Evolutionary conservation across 2,329 filamentous ascomycete species (phyloP), one percentile per base, ranked within the genome.

Genomic region (Botrytis fabae): DNA sequence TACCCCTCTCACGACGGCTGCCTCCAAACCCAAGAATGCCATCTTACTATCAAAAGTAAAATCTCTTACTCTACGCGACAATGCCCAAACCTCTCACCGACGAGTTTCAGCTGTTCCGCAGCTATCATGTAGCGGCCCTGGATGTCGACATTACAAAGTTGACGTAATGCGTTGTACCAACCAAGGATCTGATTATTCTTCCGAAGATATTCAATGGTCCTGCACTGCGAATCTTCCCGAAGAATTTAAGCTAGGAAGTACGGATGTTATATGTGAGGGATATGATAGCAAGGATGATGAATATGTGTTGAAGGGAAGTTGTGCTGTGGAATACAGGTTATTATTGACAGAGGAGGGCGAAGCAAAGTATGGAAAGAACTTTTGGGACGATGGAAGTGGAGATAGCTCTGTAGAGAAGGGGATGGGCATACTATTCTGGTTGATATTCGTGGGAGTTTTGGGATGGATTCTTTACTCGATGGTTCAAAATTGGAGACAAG

Each of bases 241-340:
- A 35, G 87, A 90, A 79, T 85, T 92, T 75, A 88, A 88, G 82
- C 89, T 98, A 42, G 95, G 93, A 73, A 87, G 88, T 75, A 98
- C 95, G 18, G 95, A 98, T 75, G 95, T 98, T 72, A 85, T 94
- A 18, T 99, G 96, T 82, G 95, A 99, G 80, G 95, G 96, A 18
- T 98, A 97, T 83, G 85, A 88, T 73, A 86, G 85, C 22, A 83
- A 91, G 0, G 89, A 95, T 64, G 96, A 98, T 81, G 89, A 90
- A 0, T 97, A 94, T 81, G 88, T 98, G n/a, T 84, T 98, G 71
- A 94, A 93, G 79, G 96, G 96, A 35, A 96, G 93, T 81, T 98
- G 95, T 82, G 96, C 92, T 22, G 95, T 97, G 38, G 93, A 97
- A 83, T 98, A 98, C 82, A 87, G 91, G 22, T 83, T 98, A 10